Evolutionary conservation across 1,284 basidiomycete species (phyloP).

Genomic region (Cystobasidiaceae sp.): DNA sequence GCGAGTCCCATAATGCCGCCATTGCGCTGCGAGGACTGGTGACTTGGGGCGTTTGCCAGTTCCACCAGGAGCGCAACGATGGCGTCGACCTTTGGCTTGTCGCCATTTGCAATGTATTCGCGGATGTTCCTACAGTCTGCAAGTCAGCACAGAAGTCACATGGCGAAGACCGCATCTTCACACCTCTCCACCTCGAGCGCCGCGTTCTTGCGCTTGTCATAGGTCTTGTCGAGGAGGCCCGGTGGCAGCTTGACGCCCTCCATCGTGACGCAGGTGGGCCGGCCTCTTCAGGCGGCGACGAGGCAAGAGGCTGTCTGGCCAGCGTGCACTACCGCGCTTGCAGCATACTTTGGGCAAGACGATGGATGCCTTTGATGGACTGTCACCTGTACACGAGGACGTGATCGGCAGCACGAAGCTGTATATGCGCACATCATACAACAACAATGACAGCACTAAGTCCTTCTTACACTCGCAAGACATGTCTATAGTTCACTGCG

Average conservation of each 20-base stretch:
- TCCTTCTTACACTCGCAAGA: not conserved
- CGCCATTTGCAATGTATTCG: slow-evolving; percentile 73
- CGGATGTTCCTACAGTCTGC: slow-evolving; percentile 59
- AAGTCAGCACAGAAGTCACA: not conserved
- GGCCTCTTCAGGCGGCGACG: too few relatives aligned
- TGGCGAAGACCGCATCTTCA: slow-evolving; percentile 34
- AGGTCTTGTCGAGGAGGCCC: slow-evolving; percentile 47
- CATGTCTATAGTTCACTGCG: not conserved
- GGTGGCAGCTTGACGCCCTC: slow-evolving; percentile 23
- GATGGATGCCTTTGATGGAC: too few relatives aligned
- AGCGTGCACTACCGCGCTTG: too few relatives aligned
- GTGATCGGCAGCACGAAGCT: not conserved
- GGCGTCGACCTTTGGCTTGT: slow-evolving; percentile 70
- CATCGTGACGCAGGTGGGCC: too few relatives aligned
- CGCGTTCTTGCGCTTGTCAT: slow-evolving; percentile 92
- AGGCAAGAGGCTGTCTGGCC: not conserved
- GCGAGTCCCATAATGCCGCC: slow-evolving; percentile 96
- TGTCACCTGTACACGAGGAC: too few relatives aligned
- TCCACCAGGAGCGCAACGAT: slow-evolving; percentile 94
- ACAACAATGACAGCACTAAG: not conserved
- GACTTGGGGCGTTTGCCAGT: slow-evolving; percentile 70
- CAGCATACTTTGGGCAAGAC: too few relatives aligned
- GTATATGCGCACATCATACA: not conserved
- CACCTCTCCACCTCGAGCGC: slow-evolving; percentile 94
- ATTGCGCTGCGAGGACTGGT: slow-evolving; percentile 82